Percentiles rank a stretch among this genome's conserved stretches.
Conservation (phyloP, 371 early-diverging fungal genomes). For the Nematocida sp. region DNA sequence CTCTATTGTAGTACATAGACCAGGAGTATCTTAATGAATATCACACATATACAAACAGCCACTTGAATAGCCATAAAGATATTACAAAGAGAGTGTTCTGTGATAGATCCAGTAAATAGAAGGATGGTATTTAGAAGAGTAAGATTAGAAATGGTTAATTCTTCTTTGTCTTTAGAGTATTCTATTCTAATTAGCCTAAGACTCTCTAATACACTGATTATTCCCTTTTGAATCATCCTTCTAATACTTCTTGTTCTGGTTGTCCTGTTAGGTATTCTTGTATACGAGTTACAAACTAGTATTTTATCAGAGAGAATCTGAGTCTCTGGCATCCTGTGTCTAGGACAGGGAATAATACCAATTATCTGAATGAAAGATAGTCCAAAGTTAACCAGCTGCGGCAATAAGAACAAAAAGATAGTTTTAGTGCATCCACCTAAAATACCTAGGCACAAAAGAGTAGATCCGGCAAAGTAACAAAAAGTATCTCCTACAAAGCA, state of each 20-base stretch:
- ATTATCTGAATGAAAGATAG: conserved; percentile 85
- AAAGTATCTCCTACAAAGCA: conserved; percentile 93
- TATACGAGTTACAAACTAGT: not conserved
- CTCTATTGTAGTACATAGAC: too few species aligned
- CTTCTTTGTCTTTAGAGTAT: conserved; percentile 9
- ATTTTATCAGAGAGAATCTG: not conserved
- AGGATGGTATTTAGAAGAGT: conserved; percentile 35
- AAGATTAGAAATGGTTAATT: not conserved
- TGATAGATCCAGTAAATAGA: conserved; percentile 2
- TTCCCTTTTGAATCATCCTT: not conserved
- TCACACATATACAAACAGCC: conserved; percentile 10
- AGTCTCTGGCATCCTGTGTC: conserved; percentile 78
- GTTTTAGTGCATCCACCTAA: conserved; percentile 83
- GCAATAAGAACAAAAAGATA: conserved; percentile 77
- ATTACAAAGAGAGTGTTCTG: conserved; percentile 7
- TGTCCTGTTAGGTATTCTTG: not conserved
- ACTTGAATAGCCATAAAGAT: not conserved
- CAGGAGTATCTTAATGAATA: conserved; percentile 10
- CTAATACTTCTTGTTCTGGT: not conserved
- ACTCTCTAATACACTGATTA: not conserved
- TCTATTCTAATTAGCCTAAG: not conserved
- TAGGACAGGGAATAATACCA: conserved; percentile 83
- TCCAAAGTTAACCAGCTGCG: conserved; percentile 87
- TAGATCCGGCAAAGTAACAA: conserved; percentile 94
- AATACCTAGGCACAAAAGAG: conserved; percentile 83